phyloP scores from a whole-genome alignment of 169 alveolate genomes.

The Eimeria acervulina region DNA sequence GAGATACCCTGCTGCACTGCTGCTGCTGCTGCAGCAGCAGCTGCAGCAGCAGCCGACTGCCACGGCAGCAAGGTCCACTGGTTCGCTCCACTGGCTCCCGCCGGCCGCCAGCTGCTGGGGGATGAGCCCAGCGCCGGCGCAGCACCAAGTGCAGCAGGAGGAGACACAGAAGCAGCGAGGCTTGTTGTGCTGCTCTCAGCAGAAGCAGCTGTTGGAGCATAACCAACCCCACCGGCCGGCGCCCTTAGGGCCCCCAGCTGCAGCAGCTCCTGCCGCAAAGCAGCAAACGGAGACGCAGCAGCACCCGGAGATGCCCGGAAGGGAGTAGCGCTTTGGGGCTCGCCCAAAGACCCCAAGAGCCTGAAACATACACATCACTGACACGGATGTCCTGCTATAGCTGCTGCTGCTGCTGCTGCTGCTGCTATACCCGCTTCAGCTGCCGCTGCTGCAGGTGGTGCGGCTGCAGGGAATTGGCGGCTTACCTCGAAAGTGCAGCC shows the following conservation, averaged over 20 bases:
- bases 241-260: conserved; percentile 30
- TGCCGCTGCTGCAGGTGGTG: too few species aligned
- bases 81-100: not conserved
- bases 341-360: not conserved
- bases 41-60: conserved; percentile 59
- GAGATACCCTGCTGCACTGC: conserved; percentile 39
- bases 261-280: not conserved
- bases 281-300: conserved; percentile 46
- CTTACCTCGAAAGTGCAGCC: conserved; percentile 8
- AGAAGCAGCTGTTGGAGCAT: not conserved
- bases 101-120: not conserved
- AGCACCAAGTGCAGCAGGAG: not conserved
- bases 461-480: not conserved
- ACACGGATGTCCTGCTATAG: not conserved
- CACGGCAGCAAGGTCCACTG: conserved; percentile 55
- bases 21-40: conserved; percentile 48
- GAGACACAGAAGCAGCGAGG: not conserved
- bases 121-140: not conserved
- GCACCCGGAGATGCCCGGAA: not conserved
- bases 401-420: not conserved
- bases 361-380: not conserved
- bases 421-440: not conserved
- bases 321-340: not conserved
- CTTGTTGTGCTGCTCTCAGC: conserved; percentile 38
- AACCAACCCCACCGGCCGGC: not conserved